Evolutionary conservation across 345 rosid species (phyloP), one percentile per base, ranked within the genome.

Genomic region (Citrus glauca): DNA sequence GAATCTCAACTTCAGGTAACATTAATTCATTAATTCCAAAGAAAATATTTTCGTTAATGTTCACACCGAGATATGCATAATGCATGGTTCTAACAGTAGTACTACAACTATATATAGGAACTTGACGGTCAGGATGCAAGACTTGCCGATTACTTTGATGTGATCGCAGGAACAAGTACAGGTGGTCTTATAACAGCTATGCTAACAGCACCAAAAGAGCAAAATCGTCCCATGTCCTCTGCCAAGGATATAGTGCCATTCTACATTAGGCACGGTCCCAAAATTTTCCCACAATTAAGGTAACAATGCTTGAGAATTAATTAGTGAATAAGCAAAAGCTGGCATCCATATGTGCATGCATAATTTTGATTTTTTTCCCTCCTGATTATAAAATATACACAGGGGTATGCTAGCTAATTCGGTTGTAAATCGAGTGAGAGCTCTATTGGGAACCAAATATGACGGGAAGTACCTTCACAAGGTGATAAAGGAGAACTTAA

Each of bases 1-100:
- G 94, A 93, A 78, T 87, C 91, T 61, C 84, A 93, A 73, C 93
- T 93, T 82, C 96, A 93, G 98, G 98, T 92, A 69, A 37, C 16
- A 6, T 6, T 53, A 6, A 22, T 25, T 45, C 14, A 11, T 45
- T 45, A 20, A 27, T 28, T 2, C 50, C 7, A 0, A 35, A 8
- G 22, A 13, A 30, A n/a, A 10, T 9, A n/a, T 37, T 67, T 38
- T 16, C 50, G 4, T 45, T 10, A 10, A 42, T 42, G 50, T 13
- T 45, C 50, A 45, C 4, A 45, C 50, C 50, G 3, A 45, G 50
- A 45, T 45, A 11, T 45, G 50, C 17, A 13, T 13, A 3, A 53
- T 33, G 7, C n/a, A 65, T 77, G 27, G 38, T 9, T n/a, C 57
- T 73, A 35, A 74, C 57, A 17, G 30, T 64, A 62, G 27, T 19